These are phyloP conservation scores for Calocybe cyanea DNA, from an alignment of 768 basidiomycete genomes.

Conservation along the genomic window DNA sequence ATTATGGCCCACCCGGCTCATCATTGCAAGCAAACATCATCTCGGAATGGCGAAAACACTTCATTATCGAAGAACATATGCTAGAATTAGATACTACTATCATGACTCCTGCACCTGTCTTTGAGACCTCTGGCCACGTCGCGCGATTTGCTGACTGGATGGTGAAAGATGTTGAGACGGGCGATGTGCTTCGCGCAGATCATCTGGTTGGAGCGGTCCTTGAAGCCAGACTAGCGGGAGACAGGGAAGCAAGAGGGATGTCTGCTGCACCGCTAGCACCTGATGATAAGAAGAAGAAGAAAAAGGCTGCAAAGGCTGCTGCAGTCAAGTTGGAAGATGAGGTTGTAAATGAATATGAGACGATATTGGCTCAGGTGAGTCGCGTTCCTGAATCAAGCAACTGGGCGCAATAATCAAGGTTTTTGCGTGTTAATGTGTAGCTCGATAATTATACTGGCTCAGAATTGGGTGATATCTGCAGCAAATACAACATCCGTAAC, in stretches of 20 bases:
- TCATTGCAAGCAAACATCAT: constrained; percentile 96
- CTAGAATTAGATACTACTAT: constrained; percentile 97
- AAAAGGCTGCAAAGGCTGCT: constrained; percentile 63
- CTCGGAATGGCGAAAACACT: constrained; percentile 94
- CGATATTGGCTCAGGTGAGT: constrained; percentile 81
- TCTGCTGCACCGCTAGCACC: constrained; percentile 56
- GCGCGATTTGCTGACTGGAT: constrained; percentile 99
- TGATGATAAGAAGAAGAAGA: constrained; percentile 74
- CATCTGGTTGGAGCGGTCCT: constrained; percentile 93
- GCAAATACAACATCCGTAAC: constrained; percentile 74
- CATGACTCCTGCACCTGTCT: constrained; percentile 93
- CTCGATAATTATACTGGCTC: constrained; percentile 93
- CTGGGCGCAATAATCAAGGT: background rate
- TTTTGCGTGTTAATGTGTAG: constrained; percentile 31
- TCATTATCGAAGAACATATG: constrained; percentile 98
- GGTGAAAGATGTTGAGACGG: constrained; percentile 94
- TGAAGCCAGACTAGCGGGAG: constrained; percentile 84
- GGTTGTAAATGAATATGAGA: constrained; percentile 74
- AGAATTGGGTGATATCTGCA: constrained; percentile 84
- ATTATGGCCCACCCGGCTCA: constrained; percentile 96
- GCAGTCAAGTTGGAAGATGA: constrained; percentile 74
- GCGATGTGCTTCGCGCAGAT: constrained; percentile 94
- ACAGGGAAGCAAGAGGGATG: constrained; percentile 82
- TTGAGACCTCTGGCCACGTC: constrained; percentile 96
- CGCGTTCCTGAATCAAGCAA: background rate